Conservation (phyloP, 768 basidiomycete genomes). For the Amanita subjunquillea region DNA sequence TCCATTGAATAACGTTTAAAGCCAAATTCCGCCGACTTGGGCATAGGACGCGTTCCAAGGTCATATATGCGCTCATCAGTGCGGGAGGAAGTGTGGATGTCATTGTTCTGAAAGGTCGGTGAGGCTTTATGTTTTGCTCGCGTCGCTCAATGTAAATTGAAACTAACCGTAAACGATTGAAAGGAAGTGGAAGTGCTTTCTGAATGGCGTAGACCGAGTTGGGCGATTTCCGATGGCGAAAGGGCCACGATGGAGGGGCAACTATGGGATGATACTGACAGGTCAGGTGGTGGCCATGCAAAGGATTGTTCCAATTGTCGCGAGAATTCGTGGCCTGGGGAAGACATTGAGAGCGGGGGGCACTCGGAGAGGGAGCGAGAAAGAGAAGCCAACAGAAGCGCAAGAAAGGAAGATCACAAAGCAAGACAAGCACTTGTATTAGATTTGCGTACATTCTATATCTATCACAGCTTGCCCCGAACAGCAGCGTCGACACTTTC, state of each 20-base stretch:
- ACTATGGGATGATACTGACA: slow-evolving; percentile 2
- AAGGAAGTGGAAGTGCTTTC: not conserved
- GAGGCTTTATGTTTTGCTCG: too few relatives aligned
- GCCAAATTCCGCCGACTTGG: not conserved
- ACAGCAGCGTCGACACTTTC: slow-evolving; percentile 78
- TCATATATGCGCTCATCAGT: not conserved
- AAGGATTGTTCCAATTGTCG: not conserved
- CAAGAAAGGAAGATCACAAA: not conserved
- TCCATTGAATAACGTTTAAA: not conserved
- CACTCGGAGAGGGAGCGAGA: not conserved
- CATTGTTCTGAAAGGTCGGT: not conserved
- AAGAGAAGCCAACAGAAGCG: not conserved
- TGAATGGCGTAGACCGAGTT: slow-evolving; percentile 1
- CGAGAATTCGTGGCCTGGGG: not conserved
- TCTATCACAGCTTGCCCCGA: slow-evolving; percentile 54
- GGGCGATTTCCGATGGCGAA: slow-evolving; percentile 1
- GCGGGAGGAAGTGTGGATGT: not conserved
- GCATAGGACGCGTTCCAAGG: not conserved
- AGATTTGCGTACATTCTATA: not conserved
- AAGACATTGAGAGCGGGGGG: not conserved
- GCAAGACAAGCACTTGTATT: slow-evolving; percentile 3
- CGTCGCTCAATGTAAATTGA: not conserved
- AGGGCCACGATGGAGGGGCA: slow-evolving; percentile 3
- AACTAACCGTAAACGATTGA: not conserved
- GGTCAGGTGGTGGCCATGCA: not conserved